Percentiles rank a stretch among this genome's conserved stretches.
Conservation (phyloP, 805 yeast species). For the Kazachstania africana region DNA sequence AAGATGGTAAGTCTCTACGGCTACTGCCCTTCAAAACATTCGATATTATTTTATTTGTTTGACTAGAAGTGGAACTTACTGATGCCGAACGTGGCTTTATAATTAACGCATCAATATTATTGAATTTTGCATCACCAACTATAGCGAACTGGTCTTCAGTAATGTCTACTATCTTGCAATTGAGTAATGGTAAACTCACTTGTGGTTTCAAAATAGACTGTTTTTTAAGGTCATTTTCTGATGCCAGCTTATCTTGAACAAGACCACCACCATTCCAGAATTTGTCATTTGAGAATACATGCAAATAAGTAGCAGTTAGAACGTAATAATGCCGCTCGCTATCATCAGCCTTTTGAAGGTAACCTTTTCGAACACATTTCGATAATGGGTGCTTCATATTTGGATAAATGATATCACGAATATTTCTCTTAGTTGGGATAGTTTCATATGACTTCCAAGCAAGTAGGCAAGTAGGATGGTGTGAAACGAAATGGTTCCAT, state of each 20-base stretch:
- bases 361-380: conserved; percentile 46
- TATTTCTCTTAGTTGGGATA: conserved; percentile 31
- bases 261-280: too few species aligned
- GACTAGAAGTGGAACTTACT: too few species aligned
- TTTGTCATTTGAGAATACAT: conserved; percentile 39
- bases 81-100: too few species aligned
- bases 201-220: too few species aligned
- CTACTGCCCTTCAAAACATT: too few species aligned
- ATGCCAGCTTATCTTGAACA: too few species aligned
- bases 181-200: conserved; percentile 2
- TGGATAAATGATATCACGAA: conserved; percentile 39
- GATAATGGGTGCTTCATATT: conserved; percentile 38
- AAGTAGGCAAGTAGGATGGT: conserved; percentile 29
- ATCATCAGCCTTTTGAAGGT: conserved; percentile 24
- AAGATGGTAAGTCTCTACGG: too few species aligned
- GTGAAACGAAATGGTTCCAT: conserved; percentile 54
- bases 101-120: conserved; percentile 25
- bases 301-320: conserved; percentile 51
- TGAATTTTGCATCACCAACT: conserved; percentile 29
- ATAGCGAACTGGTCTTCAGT: conserved; percentile 36
- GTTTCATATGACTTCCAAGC: conserved; percentile 27
- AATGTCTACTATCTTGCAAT: conserved; percentile 22
- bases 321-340: conserved; percentile 42
- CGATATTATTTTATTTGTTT: too few species aligned
- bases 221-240: too few species aligned